A percentile compares a stretch with the other conserved stretches of the same genome.
Evolutionary conservation across 2,329 filamentous ascomycete species (phyloP).

Genomic region (Cercospora nicotianae): DNA sequence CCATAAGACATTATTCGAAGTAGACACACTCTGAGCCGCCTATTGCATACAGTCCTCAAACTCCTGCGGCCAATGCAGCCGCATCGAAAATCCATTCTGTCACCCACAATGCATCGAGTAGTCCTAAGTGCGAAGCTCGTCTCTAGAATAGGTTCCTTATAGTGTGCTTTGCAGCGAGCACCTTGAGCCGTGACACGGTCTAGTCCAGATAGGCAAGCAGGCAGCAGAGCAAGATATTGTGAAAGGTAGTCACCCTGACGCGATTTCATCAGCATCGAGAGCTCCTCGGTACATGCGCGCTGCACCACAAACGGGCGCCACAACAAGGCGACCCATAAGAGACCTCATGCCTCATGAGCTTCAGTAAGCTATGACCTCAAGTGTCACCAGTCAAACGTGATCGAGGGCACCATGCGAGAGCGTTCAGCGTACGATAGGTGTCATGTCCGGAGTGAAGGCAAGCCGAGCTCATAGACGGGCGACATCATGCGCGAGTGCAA

Average conservation of each 20-base stretch:
- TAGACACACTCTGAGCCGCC: neutral
- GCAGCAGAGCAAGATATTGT: neutral
- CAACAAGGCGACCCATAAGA: conserved; percentile 9
- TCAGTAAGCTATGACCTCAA: conserved; percentile 8
- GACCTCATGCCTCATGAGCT: conserved; percentile 7
- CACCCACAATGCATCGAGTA: neutral
- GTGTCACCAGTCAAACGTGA: conserved; percentile 11
- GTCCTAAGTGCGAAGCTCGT: neutral
- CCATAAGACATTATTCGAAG: conserved; percentile 6
- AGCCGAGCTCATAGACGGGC: conserved; percentile 17
- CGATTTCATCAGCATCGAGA: conserved; percentile 6
- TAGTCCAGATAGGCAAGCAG: neutral
- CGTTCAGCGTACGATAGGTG: conserved; percentile 16
- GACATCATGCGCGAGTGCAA: conserved; percentile 21
- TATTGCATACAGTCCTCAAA: conserved; percentile 1
- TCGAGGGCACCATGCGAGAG: conserved; percentile 13
- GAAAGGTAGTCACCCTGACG: neutral
- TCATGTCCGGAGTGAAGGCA: conserved; percentile 15
- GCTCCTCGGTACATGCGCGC: neutral
- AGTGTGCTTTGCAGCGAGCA: neutral
- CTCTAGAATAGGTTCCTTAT: neutral
- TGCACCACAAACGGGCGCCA: conserved; percentile 10
- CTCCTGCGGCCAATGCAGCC: neutral
- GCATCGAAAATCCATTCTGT: neutral
- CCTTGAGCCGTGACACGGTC: neutral